Evolutionary conservation across 805 yeast species (phyloP), one percentile per base, ranked within the genome.

Genomic region (Saccharomycopsis fermentans): DNA sequence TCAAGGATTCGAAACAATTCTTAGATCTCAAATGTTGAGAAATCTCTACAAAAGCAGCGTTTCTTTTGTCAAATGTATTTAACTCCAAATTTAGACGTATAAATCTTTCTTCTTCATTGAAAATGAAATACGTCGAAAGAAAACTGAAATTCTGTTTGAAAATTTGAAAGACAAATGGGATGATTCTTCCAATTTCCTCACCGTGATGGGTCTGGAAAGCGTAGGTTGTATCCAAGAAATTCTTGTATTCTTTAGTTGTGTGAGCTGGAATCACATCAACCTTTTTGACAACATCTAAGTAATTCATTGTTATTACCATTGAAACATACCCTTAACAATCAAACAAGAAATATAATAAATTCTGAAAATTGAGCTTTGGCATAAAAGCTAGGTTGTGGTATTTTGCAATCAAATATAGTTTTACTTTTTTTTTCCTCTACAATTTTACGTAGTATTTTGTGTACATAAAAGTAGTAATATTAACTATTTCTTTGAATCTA

Each of bases 11-110:
- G 69, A 80, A 66, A 55, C 70, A 55, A 24, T 40, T 40, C 14
- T 43, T 3, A 27, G 72, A 60, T 62, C 72, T 72, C 75, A 84
- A 74, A 12, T 52, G 35, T 0, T 32, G 29, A 0, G 82, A 87
- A 1, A 84, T 62, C 11, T 60, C 54, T 1, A 69, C 77, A 56
- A 87, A 69, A 0, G 71, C 70, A 0, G 57, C 59, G 56, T 71
- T 75, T 62, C 86, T 66, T 36, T 66, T 65, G 26, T 78, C 81
- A 32, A 77, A 50, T 0, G 78, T 72, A 58, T 72, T 68, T 24
- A 73, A 66, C 0, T 63, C 39, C 1, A 69, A 35, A 4, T 61
- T 39, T 6, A 80, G 66, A 2, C 59, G 59, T 1, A 81, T 72
- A 0, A 64, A 64, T 40, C 66, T 67, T 3, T 48, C 34, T 0